Evolutionary conservation across 1,284 basidiomycete genomes (phyloP).

Genomic region (Tilletia horrida): DNA sequence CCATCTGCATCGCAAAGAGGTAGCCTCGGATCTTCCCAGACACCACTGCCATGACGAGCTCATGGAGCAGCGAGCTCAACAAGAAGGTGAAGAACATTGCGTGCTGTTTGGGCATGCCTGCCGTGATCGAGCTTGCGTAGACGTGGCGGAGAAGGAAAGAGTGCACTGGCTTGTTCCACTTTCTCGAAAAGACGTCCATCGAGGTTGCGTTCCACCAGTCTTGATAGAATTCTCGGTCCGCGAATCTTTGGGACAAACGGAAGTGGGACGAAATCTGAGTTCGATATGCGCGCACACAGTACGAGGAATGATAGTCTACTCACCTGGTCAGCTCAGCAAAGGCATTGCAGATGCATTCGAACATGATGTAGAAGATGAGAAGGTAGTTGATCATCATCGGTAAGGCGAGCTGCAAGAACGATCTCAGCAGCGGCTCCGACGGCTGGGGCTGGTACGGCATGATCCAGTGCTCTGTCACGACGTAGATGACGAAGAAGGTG

Average conservation of each 20-base stretch:
- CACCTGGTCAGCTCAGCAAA: slow-evolving; percentile 72
- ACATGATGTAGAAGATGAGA: slow-evolving; percentile 55
- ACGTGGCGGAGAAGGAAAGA: slow-evolving; percentile 91
- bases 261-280: too few relatives aligned
- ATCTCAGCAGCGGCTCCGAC: slow-evolving; percentile 60
- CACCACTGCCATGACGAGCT: slow-evolving; percentile 82
- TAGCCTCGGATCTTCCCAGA: slow-evolving; percentile 54
- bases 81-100: slow-evolving; percentile 92
- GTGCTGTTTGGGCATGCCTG: slow-evolving; percentile 67
- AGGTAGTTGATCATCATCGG: slow-evolving; percentile 77
- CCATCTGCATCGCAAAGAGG: slow-evolving; percentile 63
- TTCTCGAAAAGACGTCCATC: slow-evolving; percentile 78
- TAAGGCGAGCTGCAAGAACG: slow-evolving; percentile 76
- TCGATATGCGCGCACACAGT: too few relatives aligned
- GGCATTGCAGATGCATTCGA: slow-evolving; percentile 81
- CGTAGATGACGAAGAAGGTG: slow-evolving; percentile 78
- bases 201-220: slow-evolving; percentile 97
- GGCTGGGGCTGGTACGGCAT: slow-evolving; percentile 38
- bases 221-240: slow-evolving; percentile 93
- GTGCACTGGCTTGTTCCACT: slow-evolving; percentile 64
- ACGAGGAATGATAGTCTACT: too few relatives aligned
- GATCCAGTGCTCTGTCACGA: slow-evolving; percentile 90
- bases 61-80: slow-evolving; percentile 64
- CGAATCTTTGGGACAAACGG: slow-evolving; percentile 65
- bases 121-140: slow-evolving; percentile 75